Percentiles rank a stretch among this genome's conserved stretches.
Conservation (phyloP, 2,329 filamentous ascomycete genomes). For the Penicillium hesseltinei region DNA sequence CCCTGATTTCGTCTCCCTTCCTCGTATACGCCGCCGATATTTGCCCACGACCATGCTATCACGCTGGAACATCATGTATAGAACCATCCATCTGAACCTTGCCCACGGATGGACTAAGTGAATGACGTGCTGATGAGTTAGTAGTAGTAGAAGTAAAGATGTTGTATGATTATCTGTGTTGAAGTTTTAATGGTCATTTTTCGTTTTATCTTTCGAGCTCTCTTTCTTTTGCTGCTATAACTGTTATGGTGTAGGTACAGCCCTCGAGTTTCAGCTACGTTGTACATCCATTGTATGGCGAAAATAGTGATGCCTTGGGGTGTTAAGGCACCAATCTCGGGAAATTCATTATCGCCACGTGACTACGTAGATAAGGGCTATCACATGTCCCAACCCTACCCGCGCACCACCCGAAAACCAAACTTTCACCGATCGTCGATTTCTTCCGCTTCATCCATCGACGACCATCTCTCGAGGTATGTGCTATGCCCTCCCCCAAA, state of each 20-base stretch:
- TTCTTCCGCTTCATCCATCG: conserved; percentile 29
- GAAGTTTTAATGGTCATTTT: neutral
- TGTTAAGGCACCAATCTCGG: neutral
- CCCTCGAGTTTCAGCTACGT: neutral
- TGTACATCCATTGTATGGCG: neutral
- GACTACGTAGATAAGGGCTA: neutral
- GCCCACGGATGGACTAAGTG: conserved; percentile 1
- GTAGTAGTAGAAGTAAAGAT: conserved; percentile 7
- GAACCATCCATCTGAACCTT: neutral
- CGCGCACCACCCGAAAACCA: conserved; percentile 33
- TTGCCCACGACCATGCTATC: conserved; percentile 6
- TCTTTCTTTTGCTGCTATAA: neutral
- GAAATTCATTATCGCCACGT: neutral
- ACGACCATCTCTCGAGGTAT: conserved; percentile 43
- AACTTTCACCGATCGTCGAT: conserved; percentile 18
- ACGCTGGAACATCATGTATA: conserved; percentile 14
- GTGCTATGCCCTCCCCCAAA: conserved; percentile 30
- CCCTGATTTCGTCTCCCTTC: conserved; percentile 16
- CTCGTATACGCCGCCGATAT: conserved; percentile 18
- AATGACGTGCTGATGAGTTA: conserved; percentile 1
- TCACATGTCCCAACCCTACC: conserved; percentile 26
- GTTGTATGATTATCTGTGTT: conserved; percentile 3
- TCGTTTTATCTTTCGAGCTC: neutral
- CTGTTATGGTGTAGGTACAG: neutral
- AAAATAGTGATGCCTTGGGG: neutral